These are phyloP conservation scores for Diaporthe destruens DNA, from an alignment of 2,329 filamentous ascomycete genomes.

Conservation along the genomic window DNA sequence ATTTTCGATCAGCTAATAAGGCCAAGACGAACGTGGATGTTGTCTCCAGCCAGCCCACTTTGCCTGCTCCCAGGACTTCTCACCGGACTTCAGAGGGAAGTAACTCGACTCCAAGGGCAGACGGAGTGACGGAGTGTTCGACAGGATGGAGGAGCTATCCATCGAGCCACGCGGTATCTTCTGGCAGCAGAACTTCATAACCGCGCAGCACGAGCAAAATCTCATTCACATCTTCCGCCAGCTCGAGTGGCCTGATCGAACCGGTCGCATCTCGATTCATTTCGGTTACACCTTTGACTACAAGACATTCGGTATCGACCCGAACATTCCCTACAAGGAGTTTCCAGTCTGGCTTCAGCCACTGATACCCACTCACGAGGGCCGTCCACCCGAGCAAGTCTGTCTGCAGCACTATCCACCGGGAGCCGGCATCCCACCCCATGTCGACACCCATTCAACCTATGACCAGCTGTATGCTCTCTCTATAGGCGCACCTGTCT, in stretches of 20 bases:
- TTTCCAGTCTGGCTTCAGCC: constrained; percentile 66
- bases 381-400: constrained; percentile 66
- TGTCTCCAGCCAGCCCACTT: not conserved
- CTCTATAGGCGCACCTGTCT: constrained; percentile 56
- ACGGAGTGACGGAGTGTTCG: not conserved
- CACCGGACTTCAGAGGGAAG: not conserved
- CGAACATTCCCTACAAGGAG: constrained; percentile 60
- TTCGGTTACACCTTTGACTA: constrained; percentile 71
- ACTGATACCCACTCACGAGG: constrained; percentile 59
- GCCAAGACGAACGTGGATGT: not conserved
- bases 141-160: constrained; percentile 45
- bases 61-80: not conserved
- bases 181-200: constrained; percentile 62
- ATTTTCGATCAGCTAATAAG: not conserved
- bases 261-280: constrained; percentile 63
- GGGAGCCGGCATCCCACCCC: constrained; percentile 70
- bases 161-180: constrained; percentile 54
- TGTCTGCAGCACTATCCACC: constrained; percentile 72
- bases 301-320: constrained; percentile 68
- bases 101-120: not conserved
- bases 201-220: constrained; percentile 56
- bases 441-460: constrained; percentile 68
- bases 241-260: constrained; percentile 60
- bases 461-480: constrained; percentile 61
- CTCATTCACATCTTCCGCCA: constrained; percentile 60